Conservation (phyloP, 192 early-diverging fungal genomes). For the Linnemannia exigua region DNA sequence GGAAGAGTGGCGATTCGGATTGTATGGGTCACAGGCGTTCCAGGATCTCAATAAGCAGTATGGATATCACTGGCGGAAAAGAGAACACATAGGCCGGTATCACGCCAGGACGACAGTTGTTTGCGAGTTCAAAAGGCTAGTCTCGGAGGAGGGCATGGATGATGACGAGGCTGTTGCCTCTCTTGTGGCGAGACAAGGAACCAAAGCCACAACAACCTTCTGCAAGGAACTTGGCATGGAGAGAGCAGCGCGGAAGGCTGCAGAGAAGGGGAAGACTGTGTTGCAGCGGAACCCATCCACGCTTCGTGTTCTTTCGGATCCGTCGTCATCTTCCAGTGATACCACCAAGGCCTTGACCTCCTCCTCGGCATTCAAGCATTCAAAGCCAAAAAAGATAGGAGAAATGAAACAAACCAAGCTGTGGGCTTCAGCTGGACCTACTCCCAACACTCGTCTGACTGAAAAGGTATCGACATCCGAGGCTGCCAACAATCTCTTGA, state of each 20-base stretch:
- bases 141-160: not conserved
- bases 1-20: not conserved
- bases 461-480: not conserved
- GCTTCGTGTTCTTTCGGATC: not conserved
- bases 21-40: not conserved
- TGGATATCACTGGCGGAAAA: not conserved
- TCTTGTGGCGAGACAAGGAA: not conserved
- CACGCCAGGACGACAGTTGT: not conserved
- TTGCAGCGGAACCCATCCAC: not conserved
- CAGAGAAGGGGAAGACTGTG: not conserved
- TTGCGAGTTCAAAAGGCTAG: not conserved
- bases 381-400: not conserved
- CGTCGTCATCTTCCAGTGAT: not conserved
- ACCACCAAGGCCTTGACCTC: not conserved
- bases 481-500: not conserved
- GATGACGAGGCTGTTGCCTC: not conserved
- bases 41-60: slow-evolving; percentile 1
- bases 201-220: not conserved
- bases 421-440: not conserved
- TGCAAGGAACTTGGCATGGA: not conserved
- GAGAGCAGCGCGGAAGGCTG: not conserved
- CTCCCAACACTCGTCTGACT: not conserved
- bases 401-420: not conserved
- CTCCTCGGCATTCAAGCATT: not conserved
- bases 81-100: not conserved